phyloP scores from a whole-genome alignment of 768 basidiomycete species.

The Leccinellum rugosiceps region DNA sequence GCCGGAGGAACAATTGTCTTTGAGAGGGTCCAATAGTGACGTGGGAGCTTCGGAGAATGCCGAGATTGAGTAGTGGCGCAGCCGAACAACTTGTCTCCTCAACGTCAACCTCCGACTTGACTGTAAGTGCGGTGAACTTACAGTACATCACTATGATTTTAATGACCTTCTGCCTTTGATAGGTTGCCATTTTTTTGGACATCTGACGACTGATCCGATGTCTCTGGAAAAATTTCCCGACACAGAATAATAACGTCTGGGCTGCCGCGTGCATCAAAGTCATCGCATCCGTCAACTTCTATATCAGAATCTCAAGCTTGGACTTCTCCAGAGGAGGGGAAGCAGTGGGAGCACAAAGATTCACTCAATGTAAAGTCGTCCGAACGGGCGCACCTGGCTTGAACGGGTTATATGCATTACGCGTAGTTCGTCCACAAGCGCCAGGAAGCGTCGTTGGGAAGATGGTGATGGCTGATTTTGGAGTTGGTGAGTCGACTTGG shows the following conservation, averaged over 20 bases:
- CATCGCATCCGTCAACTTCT: background rate
- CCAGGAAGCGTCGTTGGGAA: conserved; percentile 63
- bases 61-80: too few species aligned
- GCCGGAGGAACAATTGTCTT: too few species aligned
- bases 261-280: conserved; percentile 9
- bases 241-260: conserved; percentile 7
- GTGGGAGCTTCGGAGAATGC: too few species aligned
- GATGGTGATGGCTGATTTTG: conserved; percentile 57
- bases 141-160: background rate
- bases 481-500: conserved; percentile 46
- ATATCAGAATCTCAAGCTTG: background rate
- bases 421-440: conserved; percentile 57
- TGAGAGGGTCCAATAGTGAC: too few species aligned
- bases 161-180: background rate
- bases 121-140: background rate
- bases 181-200: background rate
- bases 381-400: conserved; percentile 62
- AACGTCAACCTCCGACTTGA: too few species aligned
- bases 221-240: background rate
- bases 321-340: conserved; percentile 4
- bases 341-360: conserved; percentile 37
- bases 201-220: background rate
- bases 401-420: conserved; percentile 65
- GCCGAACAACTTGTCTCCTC: too few species aligned
- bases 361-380: conserved; percentile 67